A percentile compares a stretch with the other conserved stretches of the same genome.
These are phyloP conservation scores for Crithidia acanthocephali DNA, from an alignment of 208 protist genomes.

Conservation along the genomic window DNA sequence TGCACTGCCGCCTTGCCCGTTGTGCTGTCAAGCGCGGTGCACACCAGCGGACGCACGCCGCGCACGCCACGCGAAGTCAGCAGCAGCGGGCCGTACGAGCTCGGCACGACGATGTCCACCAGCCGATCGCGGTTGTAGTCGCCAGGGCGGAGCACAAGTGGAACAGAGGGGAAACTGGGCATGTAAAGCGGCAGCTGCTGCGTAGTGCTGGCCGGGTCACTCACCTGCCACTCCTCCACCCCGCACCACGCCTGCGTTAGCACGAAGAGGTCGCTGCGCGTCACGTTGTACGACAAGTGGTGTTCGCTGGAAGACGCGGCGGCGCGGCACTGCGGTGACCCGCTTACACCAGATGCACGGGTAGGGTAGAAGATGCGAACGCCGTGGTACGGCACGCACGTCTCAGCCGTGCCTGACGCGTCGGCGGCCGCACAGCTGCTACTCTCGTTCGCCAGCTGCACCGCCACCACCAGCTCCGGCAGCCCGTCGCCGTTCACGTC, in stretches of 20 bases:
- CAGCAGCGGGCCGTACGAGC: constrained; percentile 59
- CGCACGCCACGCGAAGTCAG: constrained; percentile 29
- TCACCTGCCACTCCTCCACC: constrained; percentile 2
- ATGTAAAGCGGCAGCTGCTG: constrained; percentile 25
- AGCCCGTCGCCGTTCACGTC: constrained; percentile 67
- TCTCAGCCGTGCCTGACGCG: constrained; percentile 2
- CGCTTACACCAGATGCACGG: constrained; percentile 10
- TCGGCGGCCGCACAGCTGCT: constrained; percentile 16
- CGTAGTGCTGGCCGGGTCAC: neutral
- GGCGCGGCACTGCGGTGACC: constrained; percentile 10
- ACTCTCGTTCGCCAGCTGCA: constrained; percentile 28
- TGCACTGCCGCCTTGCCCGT: constrained; percentile 22
- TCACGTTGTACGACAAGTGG: constrained; percentile 22
- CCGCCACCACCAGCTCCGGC: constrained; percentile 52
- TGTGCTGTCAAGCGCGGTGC: constrained; percentile 23
- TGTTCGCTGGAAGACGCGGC: neutral
- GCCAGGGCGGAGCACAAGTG: constrained; percentile 54
- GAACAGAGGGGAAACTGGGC: constrained; percentile 29
- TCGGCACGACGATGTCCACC: constrained; percentile 66
- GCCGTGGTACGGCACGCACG: constrained; percentile 23
- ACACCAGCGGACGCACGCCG: constrained; percentile 8
- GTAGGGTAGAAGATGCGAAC: constrained; percentile 28
- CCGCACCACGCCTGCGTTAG: constrained; percentile 27
- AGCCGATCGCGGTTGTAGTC: constrained; percentile 73
- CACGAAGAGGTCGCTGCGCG: constrained; percentile 20